Evolutionary conservation across 345 rosid genomes (phyloP), one percentile per base, ranked within the genome.

Genomic region (Rhizophora apiculata): DNA sequence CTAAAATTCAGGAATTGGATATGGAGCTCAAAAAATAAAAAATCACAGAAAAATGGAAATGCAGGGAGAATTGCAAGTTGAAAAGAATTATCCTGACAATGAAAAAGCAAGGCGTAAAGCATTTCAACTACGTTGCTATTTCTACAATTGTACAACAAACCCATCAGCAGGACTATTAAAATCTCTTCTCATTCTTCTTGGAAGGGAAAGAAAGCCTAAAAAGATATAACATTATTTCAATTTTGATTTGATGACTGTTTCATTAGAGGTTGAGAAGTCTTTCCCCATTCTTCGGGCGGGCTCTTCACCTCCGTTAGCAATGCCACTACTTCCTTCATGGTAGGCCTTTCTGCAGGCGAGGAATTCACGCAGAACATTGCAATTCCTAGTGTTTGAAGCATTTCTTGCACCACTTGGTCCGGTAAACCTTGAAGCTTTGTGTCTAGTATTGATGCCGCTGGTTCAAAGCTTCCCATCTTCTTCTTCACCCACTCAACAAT

Each of bases 401-500:
- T 91, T 72, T 94, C 96, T 56, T 94, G 96, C 69, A 94, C 93
- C 68, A 94, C 88, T 71, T 88, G 98, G 74, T 91, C 97, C 0
- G 97, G 91, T 62, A 94, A 48, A 34, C 97, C 86, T 72, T 86
- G 98, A 1, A 94, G 95, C 80, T 91, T 91, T 1, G 76, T 58
- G 46, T 94, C 98, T 0, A 94, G 90, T 30, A 94, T 83, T 0
- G 93, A 85, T 29, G 76, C 66, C 0, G 96, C 96, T 11, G 95
- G 98, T 76, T 94, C 96, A 5, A 88, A 94, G 76, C 97, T 91
- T n/a, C 95, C 97, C 98, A 94, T 91, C 80, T 91, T 94, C 80
- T 76, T 89, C 79, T 89, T 91, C 76, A 94, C 97, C 97, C 98
- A 94, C 69, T 94, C 97, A 0, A 94, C 97, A 19, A 94, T 94